Base-by-base conservation (phyloP, 1,139 yeast genomes). In the Arxiozyma telluris region DNA sequence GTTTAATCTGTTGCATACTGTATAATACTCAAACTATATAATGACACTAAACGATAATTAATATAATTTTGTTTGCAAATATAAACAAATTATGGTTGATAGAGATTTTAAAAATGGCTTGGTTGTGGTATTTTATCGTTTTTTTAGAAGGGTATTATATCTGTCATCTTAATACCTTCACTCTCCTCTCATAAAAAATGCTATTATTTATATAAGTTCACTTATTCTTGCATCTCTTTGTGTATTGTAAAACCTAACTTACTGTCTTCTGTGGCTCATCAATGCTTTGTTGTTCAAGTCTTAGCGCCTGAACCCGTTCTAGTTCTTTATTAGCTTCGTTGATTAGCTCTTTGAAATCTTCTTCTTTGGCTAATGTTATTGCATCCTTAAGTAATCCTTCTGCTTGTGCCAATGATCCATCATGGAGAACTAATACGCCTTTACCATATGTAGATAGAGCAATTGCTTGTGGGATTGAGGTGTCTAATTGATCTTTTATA, bases 361-460 rank as follows among this genome's bases (percentile, higher is more conserved):
- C 78, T 17, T 82, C 83, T 61, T 78, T 78, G 1, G 95, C 90
- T 58, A 90, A 73, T 20, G 84, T 77, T 48, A 90, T 76, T 0
- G 96, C 82, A 66, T 86, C 93, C 22, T 86, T 74, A 49, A 90
- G 72, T 39, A 80, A 71, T 42, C 82, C 74, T 59, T 80, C 82
- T 0, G 96, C 90, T 57, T 76, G 73, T 0, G 59, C 57, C 4
- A 62, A 49, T 5, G 57, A 54, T 2, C 69, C 69, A 25, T 76
- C 62, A 64, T 87, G 90, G 21, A 87, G 70, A 50, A 81, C 77
- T 18, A 88, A 77, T 5, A 90, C 95, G 0, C 96, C 98, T 45
- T 88, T 73, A 0, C 96, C 95, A 64, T 88, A 91, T 0, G 89
- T 82, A 0, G 96, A 82, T 64, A 89, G 73, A 0, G 96, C 96